Base-by-base conservation (phyloP, 345 rosid species). In the Litchi chinensis region DNA sequence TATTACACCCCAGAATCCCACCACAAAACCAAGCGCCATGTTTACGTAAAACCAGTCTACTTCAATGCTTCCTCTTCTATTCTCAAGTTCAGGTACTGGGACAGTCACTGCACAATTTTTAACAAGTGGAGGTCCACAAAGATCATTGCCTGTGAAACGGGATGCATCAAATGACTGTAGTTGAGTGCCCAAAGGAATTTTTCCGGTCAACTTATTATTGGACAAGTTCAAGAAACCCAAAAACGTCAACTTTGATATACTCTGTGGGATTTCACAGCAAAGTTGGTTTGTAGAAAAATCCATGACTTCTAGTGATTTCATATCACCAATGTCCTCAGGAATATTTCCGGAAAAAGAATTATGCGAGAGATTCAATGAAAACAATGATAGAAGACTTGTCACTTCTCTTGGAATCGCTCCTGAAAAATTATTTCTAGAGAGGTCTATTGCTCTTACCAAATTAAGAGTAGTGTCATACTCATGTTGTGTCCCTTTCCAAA, bases 361-460 rank as follows among this genome's bases (percentile, higher is more conserved):
- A 13, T 21, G 70, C 1, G 79, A 85, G 60, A 83, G 50, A 54
- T 85, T 85, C n/a, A 81, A 41, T 0, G 37, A 32, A 67, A 62
- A 4, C 66, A 86, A 67, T 18, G 46, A 77, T 26, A 5, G 10
- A 16, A 86, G 79, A 39, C 54, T 37, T 5, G 86, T 70, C 5
- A 79, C 60, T 60, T 73, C 82, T 0, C 12, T 9, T 0, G 84
- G 88, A 26, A 83, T 80, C 54, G 62, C 67, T 0, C 81, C 79
- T 0, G 71, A 50, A 18, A 85, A 57, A 18, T 60, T 44, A 66
- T 85, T 83, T 18, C 65, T 57, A 0, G 84, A 80, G 9, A 85
- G 76, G 39, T 85, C 85, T 6, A 80, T 41, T 37, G 62, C 71
- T 59, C 75, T 74, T 1, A 78, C 76, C 0, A 78, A 64, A 12